phyloP scores from a whole-genome alignment of 257 asterid genomes.

The Dorcoceras hygrometricum region DNA sequence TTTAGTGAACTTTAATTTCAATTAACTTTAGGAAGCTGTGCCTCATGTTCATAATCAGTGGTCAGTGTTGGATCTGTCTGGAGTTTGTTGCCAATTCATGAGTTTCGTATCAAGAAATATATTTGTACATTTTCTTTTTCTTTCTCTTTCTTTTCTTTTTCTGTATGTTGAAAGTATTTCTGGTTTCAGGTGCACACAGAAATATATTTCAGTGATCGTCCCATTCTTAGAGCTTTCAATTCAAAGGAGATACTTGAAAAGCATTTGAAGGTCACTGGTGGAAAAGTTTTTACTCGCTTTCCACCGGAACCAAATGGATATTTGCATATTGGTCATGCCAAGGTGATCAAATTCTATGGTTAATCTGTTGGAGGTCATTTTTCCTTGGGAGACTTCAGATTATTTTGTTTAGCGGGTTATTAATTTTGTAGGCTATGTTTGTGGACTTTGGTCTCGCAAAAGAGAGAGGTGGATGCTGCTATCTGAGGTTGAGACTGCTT shows the following conservation, averaged over 20 bases:
- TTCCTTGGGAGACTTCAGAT: conserved; percentile 8
- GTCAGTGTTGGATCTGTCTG: not conserved
- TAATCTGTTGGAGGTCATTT: conserved; percentile 12
- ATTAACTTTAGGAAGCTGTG: not conserved
- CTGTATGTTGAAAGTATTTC: not conserved
- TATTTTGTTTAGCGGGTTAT: conserved; percentile 8
- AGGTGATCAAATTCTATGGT: conserved; percentile 47
- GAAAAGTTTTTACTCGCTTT: conserved; percentile 83
- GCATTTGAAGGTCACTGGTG: conserved; percentile 73
- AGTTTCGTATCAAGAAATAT: not conserved
- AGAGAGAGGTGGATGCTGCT: conserved; percentile 94
- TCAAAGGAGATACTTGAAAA: conserved; percentile 72
- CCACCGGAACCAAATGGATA: conserved; percentile 99
- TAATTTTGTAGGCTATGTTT: conserved; percentile 84
- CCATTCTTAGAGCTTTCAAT: conserved; percentile 82
- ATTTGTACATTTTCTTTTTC: too few species aligned
- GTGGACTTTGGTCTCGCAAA: conserved; percentile 95
- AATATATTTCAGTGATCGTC: conserved; percentile 79
- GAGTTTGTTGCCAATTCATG: not conserved
- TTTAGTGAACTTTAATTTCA: not conserved
- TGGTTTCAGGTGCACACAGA: conserved; percentile 83
- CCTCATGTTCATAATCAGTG: not conserved
- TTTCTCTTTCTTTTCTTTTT: too few species aligned
- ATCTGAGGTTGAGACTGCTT: conserved; percentile 62
- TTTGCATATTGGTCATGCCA: conserved; percentile 95